Base-by-base conservation (phyloP, 2,329 filamentous ascomycete species). In the Pochonia chlamydosporia region DNA sequence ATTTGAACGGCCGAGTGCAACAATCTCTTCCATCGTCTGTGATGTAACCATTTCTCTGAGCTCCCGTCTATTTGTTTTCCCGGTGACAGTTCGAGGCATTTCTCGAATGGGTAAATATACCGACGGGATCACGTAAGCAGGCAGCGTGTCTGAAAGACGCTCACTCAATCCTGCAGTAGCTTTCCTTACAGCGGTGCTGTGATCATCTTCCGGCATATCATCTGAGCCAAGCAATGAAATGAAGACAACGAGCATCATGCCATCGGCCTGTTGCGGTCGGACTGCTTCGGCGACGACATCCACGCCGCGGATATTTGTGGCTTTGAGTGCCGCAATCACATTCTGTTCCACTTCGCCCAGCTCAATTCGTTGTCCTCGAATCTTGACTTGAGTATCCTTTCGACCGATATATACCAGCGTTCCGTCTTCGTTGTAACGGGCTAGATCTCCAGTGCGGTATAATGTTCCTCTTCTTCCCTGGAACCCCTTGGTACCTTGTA, bases 331-430 rank as follows among this genome's bases (percentile, higher is more conserved):
- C 5, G 36, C 16, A 23, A 35, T 20, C 14, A 46, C 47, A 30
- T 49, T 31, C 28, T 49, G 47, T 43, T 49, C 47, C 28, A 49
- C 43, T 16, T 49, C 47, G 10, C 42, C 47, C 20, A 49, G 26
- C 33, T 49, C 47, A 10, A 76, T 63, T 46, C 75, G 57, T 47
- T 70, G 78, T 39, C 80, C 80, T 23, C 70, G 66, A 10, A 80
- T 58, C 55, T 80, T 80, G 37, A 79, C 66, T 56, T 79, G 76
- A 0, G 66, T 66, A 53, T 80, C 76, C 52, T 73, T 74, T 31
- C 76, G 64, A 39, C 74, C 75, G 43, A 74, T 54, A 46, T 66
- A 71, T 1, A 62, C 46, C 13, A 73, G 55, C 25, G 47, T 52
- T 9, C 65, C 64, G 46, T 71, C 59, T 3, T 49, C 41, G 24